Conservation (phyloP, 169 alveolate species). For the Eimeria necatrix region DNA sequence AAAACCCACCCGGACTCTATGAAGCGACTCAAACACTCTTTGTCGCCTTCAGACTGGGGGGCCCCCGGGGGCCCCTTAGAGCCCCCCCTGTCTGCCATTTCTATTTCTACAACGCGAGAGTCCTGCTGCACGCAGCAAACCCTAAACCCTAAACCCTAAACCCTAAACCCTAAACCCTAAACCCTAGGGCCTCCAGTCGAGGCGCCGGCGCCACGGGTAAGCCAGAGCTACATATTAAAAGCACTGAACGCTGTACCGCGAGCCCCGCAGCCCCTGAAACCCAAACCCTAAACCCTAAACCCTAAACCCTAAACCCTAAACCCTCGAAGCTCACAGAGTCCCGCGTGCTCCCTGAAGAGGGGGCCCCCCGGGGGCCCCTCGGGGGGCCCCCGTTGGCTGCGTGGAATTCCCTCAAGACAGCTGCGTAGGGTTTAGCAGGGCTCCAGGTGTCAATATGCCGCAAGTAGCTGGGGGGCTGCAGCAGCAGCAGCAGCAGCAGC, state of each 20-base stretch:
- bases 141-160: background rate
- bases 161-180: conserved; percentile 2
- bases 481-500: background rate
- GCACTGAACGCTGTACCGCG: too few species aligned
- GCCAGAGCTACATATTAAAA: too few species aligned
- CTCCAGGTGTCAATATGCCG: conserved; percentile 53
- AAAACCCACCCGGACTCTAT: conserved; percentile 12
- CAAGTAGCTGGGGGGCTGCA: conserved; percentile 42
- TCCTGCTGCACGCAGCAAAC: background rate
- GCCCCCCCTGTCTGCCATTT: background rate
- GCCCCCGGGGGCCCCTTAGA: background rate
- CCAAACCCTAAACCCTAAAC: conserved; percentile 5
- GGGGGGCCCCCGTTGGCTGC: background rate
- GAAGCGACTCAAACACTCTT: background rate
- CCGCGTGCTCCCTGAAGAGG: too few species aligned
- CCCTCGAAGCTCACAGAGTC: background rate
- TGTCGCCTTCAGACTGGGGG: background rate
- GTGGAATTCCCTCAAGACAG: background rate
- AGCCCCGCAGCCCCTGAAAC: conserved; percentile 26
- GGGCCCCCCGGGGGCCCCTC: background rate
- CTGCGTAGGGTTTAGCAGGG: conserved; percentile 8
- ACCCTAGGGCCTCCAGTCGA: background rate
- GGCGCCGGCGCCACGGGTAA: too few species aligned
- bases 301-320: conserved; percentile 47
- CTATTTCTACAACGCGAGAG: background rate